phyloP scores from a whole-genome alignment of 768 basidiomycete genomes.

The Paxillus involutus region DNA sequence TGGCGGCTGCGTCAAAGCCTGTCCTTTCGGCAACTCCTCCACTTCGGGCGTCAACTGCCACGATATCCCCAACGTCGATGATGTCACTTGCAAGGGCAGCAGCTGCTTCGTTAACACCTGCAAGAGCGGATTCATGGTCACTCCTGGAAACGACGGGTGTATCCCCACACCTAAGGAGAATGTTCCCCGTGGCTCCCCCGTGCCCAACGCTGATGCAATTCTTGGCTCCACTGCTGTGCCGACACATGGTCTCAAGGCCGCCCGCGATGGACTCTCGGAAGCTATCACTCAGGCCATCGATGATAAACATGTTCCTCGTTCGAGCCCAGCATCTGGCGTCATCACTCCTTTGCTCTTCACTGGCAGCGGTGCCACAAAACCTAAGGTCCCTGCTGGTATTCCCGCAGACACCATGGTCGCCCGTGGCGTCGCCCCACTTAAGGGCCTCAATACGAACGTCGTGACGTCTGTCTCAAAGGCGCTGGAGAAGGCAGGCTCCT shows the following conservation, averaged over 20 bases:
- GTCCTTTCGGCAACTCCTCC: constrained; percentile 16
- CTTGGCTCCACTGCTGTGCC: background rate
- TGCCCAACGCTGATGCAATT: background rate
- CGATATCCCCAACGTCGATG: constrained; percentile 25
- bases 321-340: background rate
- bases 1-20: constrained; percentile 33
- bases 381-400: background rate
- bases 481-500: background rate
- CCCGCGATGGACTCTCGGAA: background rate
- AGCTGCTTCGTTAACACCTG: constrained; percentile 30
- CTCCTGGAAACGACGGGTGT: constrained; percentile 13
- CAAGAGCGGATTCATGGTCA: constrained; percentile 16
- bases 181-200: background rate
- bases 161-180: background rate
- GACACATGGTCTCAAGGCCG: background rate
- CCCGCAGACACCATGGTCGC: background rate
- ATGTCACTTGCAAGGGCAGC: constrained; percentile 27
- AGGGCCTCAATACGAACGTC: background rate
- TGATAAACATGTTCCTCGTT: background rate
- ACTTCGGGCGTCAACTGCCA: constrained; percentile 32
- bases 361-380: background rate
- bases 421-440: background rate
- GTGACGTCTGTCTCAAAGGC: background rate
- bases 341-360: background rate
- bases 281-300: background rate